A percentile compares a stretch with the other conserved stretches of the same genome.
Evolutionary conservation across 257 asterid genomes (phyloP).

Genomic region (Voacanga thouarsii): DNA sequence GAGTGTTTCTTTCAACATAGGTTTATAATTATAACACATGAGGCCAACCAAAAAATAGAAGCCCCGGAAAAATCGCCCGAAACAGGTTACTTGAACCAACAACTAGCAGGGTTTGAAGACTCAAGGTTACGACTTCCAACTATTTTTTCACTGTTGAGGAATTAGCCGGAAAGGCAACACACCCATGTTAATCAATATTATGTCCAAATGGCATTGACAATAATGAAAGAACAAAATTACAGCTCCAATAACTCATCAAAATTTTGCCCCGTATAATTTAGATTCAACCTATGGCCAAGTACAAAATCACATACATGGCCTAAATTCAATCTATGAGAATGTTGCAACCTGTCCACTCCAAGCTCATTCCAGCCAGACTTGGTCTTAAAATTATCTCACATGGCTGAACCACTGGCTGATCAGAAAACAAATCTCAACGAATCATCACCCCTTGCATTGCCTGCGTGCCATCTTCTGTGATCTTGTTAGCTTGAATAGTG

Average conservation of each 20-base stretch:
- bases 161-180: neutral
- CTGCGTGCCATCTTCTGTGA: constrained; percentile 63
- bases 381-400: constrained; percentile 3
- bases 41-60: neutral
- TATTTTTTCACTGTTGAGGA: neutral
- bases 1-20: too few species aligned
- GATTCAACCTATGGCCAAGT: neutral
- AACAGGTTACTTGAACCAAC: too few species aligned
- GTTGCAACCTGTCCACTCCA: neutral
- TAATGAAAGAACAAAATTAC: neutral
- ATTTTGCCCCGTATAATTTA: neutral
- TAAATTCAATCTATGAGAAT: neutral
- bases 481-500: constrained; percentile 78
- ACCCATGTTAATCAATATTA: neutral
- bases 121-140: neutral
- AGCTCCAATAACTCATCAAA: constrained; percentile 2
- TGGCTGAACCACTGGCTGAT: constrained; percentile 13
- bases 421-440: constrained; percentile 38
- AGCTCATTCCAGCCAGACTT: neutral
- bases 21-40: too few species aligned
- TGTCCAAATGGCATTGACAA: neutral
- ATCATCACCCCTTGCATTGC: constrained; percentile 60
- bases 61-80: neutral
- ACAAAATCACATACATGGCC: neutral
- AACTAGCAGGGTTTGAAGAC: neutral